A percentile compares a stretch with the other conserved stretches of the same genome.
phyloP scores from a whole-genome alignment of 139 green algal species.

The Gonium pectorale region DNA sequence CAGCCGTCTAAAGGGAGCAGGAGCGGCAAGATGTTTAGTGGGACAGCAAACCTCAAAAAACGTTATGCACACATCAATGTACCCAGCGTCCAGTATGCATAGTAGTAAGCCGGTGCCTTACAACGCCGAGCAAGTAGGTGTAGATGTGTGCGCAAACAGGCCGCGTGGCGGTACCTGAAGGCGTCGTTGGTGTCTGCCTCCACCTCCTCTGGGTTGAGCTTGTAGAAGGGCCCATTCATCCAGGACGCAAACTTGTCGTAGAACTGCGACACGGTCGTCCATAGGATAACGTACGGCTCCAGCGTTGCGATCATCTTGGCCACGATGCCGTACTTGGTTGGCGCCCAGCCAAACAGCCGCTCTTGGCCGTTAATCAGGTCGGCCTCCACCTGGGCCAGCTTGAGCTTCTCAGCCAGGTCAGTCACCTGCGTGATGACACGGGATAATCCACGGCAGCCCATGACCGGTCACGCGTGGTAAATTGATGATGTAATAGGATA shows the following conservation, averaged over 20 bases:
- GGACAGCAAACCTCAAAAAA: too few relatives aligned
- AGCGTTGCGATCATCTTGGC: conserved; percentile 67
- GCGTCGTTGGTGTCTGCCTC: conserved; percentile 72
- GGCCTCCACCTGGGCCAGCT: conserved; percentile 63
- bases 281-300: conserved; percentile 77
- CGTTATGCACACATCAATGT: too few relatives aligned
- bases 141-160: too few relatives aligned
- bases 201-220: conserved; percentile 80
- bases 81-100: too few relatives aligned
- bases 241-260: conserved; percentile 72
- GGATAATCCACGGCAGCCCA: too few relatives aligned
- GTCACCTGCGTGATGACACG: conserved; percentile 49
- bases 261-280: conserved; percentile 69
- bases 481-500: too few relatives aligned
- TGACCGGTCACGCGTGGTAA: too few relatives aligned
- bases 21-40: too few relatives aligned
- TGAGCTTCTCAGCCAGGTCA: conserved; percentile 65
- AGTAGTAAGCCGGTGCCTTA: too few relatives aligned
- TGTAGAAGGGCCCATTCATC: conserved; percentile 83
- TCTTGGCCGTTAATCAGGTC: conserved; percentile 84
- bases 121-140: too few relatives aligned
- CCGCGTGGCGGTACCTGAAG: conserved; percentile 53
- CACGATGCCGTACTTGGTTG: conserved; percentile 76
- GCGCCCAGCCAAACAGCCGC: conserved; percentile 79
- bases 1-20: conserved; percentile 62